phyloP scores from a whole-genome alignment of 306 rosid species.

The Sechiopsis laciniata region DNA sequence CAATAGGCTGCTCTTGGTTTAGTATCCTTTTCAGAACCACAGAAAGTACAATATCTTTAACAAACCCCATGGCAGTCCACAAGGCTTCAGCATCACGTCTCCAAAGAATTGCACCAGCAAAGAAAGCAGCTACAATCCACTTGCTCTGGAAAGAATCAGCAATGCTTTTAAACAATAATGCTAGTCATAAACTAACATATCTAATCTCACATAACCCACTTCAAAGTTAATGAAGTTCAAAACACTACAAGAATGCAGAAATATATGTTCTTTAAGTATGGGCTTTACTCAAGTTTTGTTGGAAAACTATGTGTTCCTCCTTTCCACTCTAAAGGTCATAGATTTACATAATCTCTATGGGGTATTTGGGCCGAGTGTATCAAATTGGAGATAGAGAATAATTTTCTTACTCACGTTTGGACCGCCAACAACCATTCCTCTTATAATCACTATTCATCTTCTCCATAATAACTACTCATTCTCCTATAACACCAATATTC shows the following conservation, averaged over 20 bases:
- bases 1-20: constrained; percentile 84
- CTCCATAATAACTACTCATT: no score
- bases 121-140: constrained; percentile 58
- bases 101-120: constrained; percentile 56
- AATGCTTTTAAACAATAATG: no score
- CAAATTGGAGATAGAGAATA: no score
- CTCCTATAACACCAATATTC: no score
- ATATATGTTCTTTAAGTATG: neutral
- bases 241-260: constrained; percentile 5
- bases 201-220: neutral
- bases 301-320: neutral
- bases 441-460: no score
- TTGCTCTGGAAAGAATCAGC: constrained; percentile 60
- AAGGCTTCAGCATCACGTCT: constrained; percentile 74
- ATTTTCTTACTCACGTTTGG: no score
- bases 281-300: neutral
- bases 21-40: constrained; percentile 47
- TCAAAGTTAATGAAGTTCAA: neutral
- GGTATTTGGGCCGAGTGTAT: no score
- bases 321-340: neutral
- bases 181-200: neutral
- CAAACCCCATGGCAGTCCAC: constrained; percentile 67
- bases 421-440: no score
- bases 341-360: no score
- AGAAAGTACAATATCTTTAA: constrained; percentile 51